A percentile compares a stretch with the other conserved stretches of the same genome.
These are phyloP conservation scores for Starmerella riodocensis DNA, from an alignment of 805 yeast species.

Conservation along the genomic window DNA sequence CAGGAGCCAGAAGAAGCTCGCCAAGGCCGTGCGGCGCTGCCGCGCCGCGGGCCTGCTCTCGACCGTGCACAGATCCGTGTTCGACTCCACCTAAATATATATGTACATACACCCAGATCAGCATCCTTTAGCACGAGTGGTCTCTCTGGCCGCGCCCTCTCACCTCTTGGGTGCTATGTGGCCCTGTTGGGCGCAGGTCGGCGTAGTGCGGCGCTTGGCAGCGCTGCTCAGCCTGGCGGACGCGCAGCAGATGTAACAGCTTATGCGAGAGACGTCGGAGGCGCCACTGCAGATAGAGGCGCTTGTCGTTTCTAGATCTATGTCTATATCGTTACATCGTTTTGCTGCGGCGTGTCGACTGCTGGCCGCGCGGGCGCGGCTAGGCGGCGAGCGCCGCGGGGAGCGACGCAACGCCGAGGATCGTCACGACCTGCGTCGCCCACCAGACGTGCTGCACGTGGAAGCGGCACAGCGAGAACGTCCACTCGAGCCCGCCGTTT, in stretches of 20 bases:
- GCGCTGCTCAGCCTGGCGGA: too few relatives aligned
- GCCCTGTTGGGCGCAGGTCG: too few relatives aligned
- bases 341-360: neutral
- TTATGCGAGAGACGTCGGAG: too few relatives aligned
- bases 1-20: conserved; percentile 53
- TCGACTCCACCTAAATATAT: conserved; percentile 9
- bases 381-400: neutral
- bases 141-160: too few relatives aligned
- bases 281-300: too few relatives aligned
- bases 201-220: too few relatives aligned
- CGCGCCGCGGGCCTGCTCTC: conserved; percentile 71
- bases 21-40: conserved; percentile 68
- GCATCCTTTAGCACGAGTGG: too few relatives aligned
- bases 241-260: too few relatives aligned
- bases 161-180: too few relatives aligned
- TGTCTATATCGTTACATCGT: neutral
- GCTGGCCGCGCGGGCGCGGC: neutral
- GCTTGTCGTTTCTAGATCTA: too few relatives aligned
- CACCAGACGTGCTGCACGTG: conserved; percentile 91
- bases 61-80: conserved; percentile 38
- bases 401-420: conserved; percentile 22
- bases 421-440: conserved; percentile 52
- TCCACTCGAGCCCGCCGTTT: conserved; percentile 34
- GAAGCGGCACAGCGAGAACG: conserved; percentile 65
- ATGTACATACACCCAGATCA: too few relatives aligned